Evolutionary conservation across 2,329 filamentous ascomycete genomes (phyloP).

Genomic region (Ophiognomonia clavigignenti-juglandacearum): DNA sequence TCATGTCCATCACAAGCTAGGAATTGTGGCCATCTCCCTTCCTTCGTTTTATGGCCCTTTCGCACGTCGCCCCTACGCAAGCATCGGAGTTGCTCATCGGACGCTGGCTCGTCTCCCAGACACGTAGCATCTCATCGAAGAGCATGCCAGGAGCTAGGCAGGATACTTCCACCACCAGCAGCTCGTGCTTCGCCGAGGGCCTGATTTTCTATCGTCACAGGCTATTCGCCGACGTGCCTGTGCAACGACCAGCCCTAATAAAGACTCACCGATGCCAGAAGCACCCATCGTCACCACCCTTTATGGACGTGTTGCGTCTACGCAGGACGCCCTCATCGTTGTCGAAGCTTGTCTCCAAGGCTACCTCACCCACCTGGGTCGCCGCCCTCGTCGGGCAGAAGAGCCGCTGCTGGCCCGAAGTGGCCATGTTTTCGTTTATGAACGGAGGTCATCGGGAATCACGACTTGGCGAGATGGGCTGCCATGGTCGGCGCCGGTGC

Average conservation of each 20-base stretch:
- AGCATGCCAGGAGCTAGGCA: too few relatives aligned
- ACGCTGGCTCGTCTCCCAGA: too few relatives aligned
- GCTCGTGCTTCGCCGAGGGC: too few relatives aligned
- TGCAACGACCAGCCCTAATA: conserved; percentile 1
- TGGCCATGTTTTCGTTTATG: conserved; percentile 9
- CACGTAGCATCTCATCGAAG: too few relatives aligned
- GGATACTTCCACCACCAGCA: too few relatives aligned
- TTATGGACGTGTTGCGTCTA: conserved; percentile 6
- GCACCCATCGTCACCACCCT: conserved; percentile 6
- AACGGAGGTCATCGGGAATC: conserved; percentile 6
- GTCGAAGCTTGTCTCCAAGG: conserved; percentile 9
- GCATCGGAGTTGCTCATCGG: too few relatives aligned
- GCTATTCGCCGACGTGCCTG: background rate
- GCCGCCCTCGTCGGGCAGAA: conserved; percentile 5
- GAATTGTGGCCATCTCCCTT: too few relatives aligned
- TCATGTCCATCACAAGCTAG: too few relatives aligned
- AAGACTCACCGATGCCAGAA: conserved; percentile 12
- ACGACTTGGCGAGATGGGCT: conserved; percentile 8
- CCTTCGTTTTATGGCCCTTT: too few relatives aligned
- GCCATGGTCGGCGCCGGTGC: conserved; percentile 7
- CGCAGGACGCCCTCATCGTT: conserved; percentile 8
- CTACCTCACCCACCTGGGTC: conserved; percentile 2
- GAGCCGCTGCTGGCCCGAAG: conserved; percentile 2
- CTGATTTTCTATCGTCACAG: too few relatives aligned
- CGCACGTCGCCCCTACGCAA: too few relatives aligned